These are phyloP conservation scores for Asterochloris sp. DNA, from an alignment of 139 green algal genomes.

Conservation along the genomic window DNA sequence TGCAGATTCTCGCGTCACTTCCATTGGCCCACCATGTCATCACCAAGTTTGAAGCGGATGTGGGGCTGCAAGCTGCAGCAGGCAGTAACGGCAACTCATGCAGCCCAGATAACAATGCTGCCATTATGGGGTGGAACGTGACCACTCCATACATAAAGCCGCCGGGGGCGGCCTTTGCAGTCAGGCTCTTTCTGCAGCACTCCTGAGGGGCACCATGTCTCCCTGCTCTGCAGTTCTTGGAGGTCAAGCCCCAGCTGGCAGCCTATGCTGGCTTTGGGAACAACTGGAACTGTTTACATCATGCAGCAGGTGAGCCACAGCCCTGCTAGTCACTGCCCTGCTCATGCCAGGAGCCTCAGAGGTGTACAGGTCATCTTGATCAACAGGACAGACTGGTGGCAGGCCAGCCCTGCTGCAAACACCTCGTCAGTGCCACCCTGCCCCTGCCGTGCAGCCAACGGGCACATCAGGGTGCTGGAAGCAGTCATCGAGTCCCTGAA, in stretches of 20 bases:
- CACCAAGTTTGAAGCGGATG: no score
- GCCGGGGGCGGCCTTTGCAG: no score
- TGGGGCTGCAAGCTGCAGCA: no score
- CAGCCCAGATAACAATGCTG: no score
- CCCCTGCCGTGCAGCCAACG: slow-evolving; percentile 9
- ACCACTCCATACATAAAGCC: no score
- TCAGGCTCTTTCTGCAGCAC: no score
- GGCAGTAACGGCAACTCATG: no score
- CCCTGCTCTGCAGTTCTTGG: slow-evolving; percentile 19
- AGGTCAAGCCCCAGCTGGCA: slow-evolving; percentile 22
- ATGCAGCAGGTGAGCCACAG: slow-evolving; percentile 18
- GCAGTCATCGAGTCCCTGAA: slow-evolving; percentile 23
- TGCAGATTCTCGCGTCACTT: no score
- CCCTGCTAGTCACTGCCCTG: not conserved
- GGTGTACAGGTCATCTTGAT: not conserved
- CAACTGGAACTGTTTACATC: slow-evolving; percentile 17
- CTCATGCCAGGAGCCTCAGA: not conserved
- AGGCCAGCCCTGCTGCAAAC: not conserved
- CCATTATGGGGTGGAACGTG: no score
- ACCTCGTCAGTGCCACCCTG: not conserved
- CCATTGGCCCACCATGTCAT: no score
- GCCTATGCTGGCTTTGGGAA: slow-evolving; percentile 10
- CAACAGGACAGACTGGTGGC: not conserved
- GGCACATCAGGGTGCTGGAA: slow-evolving; percentile 19
- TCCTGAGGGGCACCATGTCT: no score